Base-by-base conservation (phyloP, 2,329 filamentous ascomycete genomes). In the Alternaria hordeiaustralica region DNA sequence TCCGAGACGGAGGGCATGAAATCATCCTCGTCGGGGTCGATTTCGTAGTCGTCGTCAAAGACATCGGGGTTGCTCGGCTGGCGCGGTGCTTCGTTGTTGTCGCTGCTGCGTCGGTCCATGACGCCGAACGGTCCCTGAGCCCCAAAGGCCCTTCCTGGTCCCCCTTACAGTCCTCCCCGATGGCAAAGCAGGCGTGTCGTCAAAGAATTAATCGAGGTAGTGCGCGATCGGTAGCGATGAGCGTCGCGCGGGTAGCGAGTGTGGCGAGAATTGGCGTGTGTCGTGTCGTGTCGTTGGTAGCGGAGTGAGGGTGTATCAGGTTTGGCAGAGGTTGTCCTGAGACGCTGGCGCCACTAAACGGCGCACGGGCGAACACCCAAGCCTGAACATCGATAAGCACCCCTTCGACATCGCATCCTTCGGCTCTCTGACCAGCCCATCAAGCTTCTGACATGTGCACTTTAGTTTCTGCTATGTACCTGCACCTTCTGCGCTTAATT, bases 31-130 rank as follows among this genome's bases (percentile, higher is more conserved):
- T 76, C 72, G 12, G 74, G 65, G 30, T 80, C 78, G 57, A 83
- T 71, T 65, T 83, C 83, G 68, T 79, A 81, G 64, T 84, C 82
- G 71, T 85, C 84, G 73, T 81, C 82, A 67, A 85, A 85, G 59
- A 85, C 79, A 73, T 85, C 79, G 56, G 75, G 71, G 61, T 78
- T 80, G 61, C 54, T 66, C 61, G 69, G 68, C 64, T 76, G 78
- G 45, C 51, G 69, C 54, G 71, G 71, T 55, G 71, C 67, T 66
- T 70, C 69, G 71, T 74, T 70, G 60, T 73, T 66, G 69, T 74
- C 67, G 72, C 67, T 74, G 65, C 73, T 76, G 68, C 75, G 78
- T 73, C 77, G 74, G 55, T 79, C 74, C 80, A 82, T 82, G 57
- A 75, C 78, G 76, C 69, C 67, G 66, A 61, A 69, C 63, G 62